Evolutionary conservation across 495 filamentous ascomycete genomes (phyloP).

Genomic region (Talaromyces trachyspermus): DNA sequence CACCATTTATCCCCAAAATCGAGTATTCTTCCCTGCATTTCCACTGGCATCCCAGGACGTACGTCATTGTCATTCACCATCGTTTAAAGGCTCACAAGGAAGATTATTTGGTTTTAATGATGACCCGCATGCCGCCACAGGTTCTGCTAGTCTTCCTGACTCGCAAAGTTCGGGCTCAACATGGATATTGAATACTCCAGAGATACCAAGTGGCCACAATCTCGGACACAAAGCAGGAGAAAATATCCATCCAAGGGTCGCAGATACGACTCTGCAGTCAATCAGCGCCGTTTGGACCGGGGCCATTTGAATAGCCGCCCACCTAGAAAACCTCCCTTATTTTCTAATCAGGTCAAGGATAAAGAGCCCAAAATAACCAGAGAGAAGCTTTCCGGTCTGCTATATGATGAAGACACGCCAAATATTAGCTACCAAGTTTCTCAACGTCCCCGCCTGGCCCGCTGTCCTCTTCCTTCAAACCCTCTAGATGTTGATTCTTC

Average conservation of each 20-base stretch:
- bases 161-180: not conserved
- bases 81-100: slow-evolving; percentile 7
- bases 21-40: not conserved
- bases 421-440: too few relatives aligned
- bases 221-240: not conserved
- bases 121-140: not conserved
- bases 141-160: not conserved
- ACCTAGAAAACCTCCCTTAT: not conserved
- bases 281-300: not conserved
- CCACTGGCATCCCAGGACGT: slow-evolving; percentile 8
- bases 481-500: not conserved
- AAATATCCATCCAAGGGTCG: not conserved
- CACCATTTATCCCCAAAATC: not conserved
- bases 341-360: slow-evolving; percentile 1
- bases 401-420: not conserved
- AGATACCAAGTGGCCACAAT: not conserved
- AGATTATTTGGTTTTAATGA: not conserved
- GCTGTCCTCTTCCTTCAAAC: slow-evolving; percentile 9
- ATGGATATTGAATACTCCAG: not conserved
- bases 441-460: not conserved
- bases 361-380: slow-evolving; percentile 2
- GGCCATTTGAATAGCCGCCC: not conserved
- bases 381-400: not conserved
- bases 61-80: not conserved
- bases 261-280: not conserved